Evolutionary conservation across 257 asterid genomes (phyloP).

Genomic region (Hygrophila difformis): DNA sequence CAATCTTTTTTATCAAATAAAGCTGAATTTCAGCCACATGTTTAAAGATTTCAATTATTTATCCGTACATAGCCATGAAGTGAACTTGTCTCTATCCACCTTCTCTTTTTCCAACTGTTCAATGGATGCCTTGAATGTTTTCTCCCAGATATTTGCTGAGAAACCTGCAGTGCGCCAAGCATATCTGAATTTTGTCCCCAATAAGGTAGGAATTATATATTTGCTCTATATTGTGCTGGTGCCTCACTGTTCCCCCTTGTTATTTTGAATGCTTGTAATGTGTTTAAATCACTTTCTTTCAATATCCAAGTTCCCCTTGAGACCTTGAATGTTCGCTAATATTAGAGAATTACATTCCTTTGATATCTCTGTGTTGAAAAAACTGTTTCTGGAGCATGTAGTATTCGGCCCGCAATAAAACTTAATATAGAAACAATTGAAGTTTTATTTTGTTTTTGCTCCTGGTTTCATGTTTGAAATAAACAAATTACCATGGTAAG

Average conservation of each 20-base stretch:
- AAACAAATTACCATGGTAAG: slow-evolving; percentile 1
- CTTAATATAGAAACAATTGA: neutral
- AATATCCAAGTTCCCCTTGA: slow-evolving; percentile 1
- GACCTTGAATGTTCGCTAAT: slow-evolving; percentile 10
- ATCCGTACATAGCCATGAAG: no score
- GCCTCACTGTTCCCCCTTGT: neutral
- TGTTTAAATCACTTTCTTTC: slow-evolving; percentile 7
- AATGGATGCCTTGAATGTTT: neutral
- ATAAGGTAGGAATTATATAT: slow-evolving; percentile 41
- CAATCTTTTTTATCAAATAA: no score
- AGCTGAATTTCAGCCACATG: no score
- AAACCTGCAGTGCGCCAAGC: slow-evolving; percentile 99
- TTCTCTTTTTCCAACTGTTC: no score
- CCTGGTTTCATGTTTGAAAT: neutral
- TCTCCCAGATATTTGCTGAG: slow-evolving; percentile 87
- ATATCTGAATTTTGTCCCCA: slow-evolving; percentile 77
- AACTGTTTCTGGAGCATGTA: slow-evolving; percentile 8
- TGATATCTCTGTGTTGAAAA: neutral
- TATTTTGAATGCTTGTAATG: slow-evolving; percentile 3
- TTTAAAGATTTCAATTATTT: no score
- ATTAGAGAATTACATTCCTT: slow-evolving; percentile 7
- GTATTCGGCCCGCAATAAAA: slow-evolving; percentile 9
- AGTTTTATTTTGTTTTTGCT: neutral
- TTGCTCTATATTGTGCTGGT: no score
- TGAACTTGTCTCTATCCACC: no score